Conservation (phyloP, 140 eudicot species). For the Ambrosia hybrid region DNA sequence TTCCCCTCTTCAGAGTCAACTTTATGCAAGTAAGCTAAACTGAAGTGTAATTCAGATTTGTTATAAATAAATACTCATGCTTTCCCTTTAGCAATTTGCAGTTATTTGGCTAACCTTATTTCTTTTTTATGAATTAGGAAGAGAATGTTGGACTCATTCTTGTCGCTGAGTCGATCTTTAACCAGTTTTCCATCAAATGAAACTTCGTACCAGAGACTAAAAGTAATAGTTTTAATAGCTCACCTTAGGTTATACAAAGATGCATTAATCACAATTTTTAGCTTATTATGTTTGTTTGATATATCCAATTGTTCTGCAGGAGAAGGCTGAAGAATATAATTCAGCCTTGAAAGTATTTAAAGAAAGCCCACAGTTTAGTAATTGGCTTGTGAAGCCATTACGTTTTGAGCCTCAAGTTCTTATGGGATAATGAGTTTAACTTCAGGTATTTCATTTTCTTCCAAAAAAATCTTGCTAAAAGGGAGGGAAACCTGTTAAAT, state of each 20-base stretch:
- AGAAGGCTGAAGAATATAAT: slow-evolving; percentile 52
- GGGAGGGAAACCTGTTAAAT: neutral
- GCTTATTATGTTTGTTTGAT: slow-evolving; percentile 14
- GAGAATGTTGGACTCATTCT: slow-evolving; percentile 67
- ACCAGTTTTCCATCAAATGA: slow-evolving; percentile 26
- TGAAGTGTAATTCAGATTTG: neutral
- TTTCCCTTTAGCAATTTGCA: slow-evolving; percentile 10
- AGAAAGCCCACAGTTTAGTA: slow-evolving; percentile 69
- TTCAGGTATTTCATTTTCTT: slow-evolving; percentile 26
- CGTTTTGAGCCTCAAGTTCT: slow-evolving; percentile 57
- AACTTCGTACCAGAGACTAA: slow-evolving; percentile 59
- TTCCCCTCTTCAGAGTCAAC: slow-evolving; percentile 77
- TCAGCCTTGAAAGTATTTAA: slow-evolving; percentile 62
- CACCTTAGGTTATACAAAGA: neutral
- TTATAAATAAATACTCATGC: neutral
- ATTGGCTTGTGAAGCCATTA: slow-evolving; percentile 77
- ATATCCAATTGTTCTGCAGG: slow-evolving; percentile 46
- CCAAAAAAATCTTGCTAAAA: neutral
- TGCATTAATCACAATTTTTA: neutral
- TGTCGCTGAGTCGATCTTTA: slow-evolving; percentile 45
- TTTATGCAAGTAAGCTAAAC: slow-evolving; percentile 72
- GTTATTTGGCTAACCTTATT: slow-evolving; percentile 10
- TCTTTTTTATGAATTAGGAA: slow-evolving; percentile 46
- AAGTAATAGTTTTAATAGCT: slow-evolving; percentile 42
- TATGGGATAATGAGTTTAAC: slow-evolving; percentile 41